These are phyloP conservation scores for Fusarium tjaetaba DNA, from an alignment of 2,329 filamentous ascomycete genomes.

Conservation along the genomic window DNA sequence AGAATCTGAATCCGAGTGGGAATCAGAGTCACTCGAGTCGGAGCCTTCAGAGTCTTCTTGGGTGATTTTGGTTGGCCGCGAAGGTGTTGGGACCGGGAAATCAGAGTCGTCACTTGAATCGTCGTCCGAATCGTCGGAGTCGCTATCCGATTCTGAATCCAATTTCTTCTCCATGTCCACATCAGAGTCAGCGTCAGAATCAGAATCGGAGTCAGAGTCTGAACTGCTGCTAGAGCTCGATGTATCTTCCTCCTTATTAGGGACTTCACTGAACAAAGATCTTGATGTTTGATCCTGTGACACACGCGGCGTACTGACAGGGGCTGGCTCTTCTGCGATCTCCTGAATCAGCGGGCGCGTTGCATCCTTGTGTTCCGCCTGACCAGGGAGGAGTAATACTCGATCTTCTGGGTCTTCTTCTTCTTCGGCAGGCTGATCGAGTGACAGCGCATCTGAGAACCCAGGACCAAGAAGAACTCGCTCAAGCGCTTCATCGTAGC, in stretches of 20 bases:
- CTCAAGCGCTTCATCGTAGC: conserved; percentile 49
- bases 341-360: conserved; percentile 47
- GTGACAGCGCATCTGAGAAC: neutral
- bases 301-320: neutral
- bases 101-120: neutral
- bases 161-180: conserved; percentile 53
- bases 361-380: neutral
- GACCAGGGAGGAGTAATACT: conserved; percentile 15
- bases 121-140: conserved; percentile 10
- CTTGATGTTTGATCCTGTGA: neutral
- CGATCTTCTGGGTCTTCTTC: conserved; percentile 10
- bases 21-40: conserved; percentile 26
- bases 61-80: neutral
- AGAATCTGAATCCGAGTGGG: neutral
- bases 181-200: conserved; percentile 46
- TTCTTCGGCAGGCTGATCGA: neutral
- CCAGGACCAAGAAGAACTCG: conserved; percentile 33
- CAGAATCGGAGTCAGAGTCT: conserved; percentile 42
- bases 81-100: neutral
- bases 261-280: conserved; percentile 10
- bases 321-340: conserved; percentile 24
- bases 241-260: conserved; percentile 17
- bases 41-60: neutral
- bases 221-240: conserved; percentile 38
- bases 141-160: conserved; percentile 6